Evolutionary conservation across 208 protist genomes (phyloP), one percentile per base, ranked within the genome.

Genomic region (Tritrichomonas musculus): DNA sequence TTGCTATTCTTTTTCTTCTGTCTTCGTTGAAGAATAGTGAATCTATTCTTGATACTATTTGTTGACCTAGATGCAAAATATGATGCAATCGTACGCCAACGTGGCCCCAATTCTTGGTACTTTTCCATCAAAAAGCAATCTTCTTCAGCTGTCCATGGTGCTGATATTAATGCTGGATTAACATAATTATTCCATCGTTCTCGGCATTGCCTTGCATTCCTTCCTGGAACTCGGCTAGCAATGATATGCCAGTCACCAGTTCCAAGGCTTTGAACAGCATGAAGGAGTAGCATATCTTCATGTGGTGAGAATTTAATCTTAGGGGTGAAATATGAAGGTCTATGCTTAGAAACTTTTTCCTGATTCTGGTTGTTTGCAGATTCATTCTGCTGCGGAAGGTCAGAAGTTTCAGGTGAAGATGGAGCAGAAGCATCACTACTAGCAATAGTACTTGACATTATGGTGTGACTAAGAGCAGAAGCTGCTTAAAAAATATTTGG

Each of bases 111-210:
- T 57, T 88, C 77, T 60, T 25, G 27, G 57, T 88, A 88, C 2
- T 49, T 44, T 27, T 88, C 77, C 2, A 60, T 14, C 2, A 88
- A 27, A 60, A 88, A 4, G 1, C n/a, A 20, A 57, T 88, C 77
- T 14, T 88, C 77, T 88, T 88, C 77, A 44, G 20, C 27, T 20
- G 77, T 88, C 77, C 77, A 88, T 9, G 44, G 33, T 8, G 44
- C 73, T 39, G 33, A 47, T 82, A 20, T 47, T 17, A 82, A 39
- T 30, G 33, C n/a, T 82, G 73, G 73, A 82, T 82, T 82, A 20
- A 82, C 14, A 41, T 82, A 82, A 39, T 82, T 82, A 20, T 82
- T 30, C 73, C 73, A 82, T 82, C 73, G 44, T 27, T 82, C 73
- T 30, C 73, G 73, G 41, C 73, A 82, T 50, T 82, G 73, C 22